These are phyloP conservation scores for Teunomyces funiuensis DNA, from an alignment of 805 yeast genomes.

Conservation along the genomic window DNA sequence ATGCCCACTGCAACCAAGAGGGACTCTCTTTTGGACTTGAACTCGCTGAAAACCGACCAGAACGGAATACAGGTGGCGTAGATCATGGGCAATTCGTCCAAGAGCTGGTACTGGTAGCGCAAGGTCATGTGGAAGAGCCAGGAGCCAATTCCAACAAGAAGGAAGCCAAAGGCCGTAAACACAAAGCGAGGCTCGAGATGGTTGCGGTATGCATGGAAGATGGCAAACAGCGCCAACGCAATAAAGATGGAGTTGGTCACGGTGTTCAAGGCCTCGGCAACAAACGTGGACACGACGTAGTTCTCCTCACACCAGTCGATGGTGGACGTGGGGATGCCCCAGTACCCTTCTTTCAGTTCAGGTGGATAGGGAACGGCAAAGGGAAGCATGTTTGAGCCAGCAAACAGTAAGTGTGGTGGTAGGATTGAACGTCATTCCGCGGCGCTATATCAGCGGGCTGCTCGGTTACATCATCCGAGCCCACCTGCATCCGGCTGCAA, in stretches of 20 bases:
- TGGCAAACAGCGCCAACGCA: constrained; percentile 58
- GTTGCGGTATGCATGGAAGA: constrained; percentile 59
- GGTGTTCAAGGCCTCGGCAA: constrained; percentile 91
- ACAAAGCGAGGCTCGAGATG: constrained; percentile 69
- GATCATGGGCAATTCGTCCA: constrained; percentile 97
- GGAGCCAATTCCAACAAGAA: constrained; percentile 87
- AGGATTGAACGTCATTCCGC: background rate
- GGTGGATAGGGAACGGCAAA: constrained; percentile 57
- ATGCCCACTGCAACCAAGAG: constrained; percentile 48
- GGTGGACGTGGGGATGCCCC: constrained; percentile 90
- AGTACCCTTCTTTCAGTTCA: constrained; percentile 56
- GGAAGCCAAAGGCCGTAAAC: constrained; percentile 74
- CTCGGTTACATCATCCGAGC: constrained; percentile 3
- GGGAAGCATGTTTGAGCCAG: constrained; percentile 34
- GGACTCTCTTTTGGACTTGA: constrained; percentile 39
- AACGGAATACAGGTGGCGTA: constrained; percentile 96
- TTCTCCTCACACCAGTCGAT: constrained; percentile 99
- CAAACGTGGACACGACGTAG: constrained; percentile 78
- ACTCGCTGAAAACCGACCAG: constrained; percentile 76
- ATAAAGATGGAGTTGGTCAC: constrained; percentile 66
- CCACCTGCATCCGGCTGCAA: background rate
- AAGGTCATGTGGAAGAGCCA: constrained; percentile 98
- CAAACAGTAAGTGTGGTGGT: background rate
- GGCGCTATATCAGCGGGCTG: background rate
- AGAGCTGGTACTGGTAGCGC: constrained; percentile 80